phyloP scores from a whole-genome alignment of 768 basidiomycete species.

The Cystoderma amianthinum region DNA sequence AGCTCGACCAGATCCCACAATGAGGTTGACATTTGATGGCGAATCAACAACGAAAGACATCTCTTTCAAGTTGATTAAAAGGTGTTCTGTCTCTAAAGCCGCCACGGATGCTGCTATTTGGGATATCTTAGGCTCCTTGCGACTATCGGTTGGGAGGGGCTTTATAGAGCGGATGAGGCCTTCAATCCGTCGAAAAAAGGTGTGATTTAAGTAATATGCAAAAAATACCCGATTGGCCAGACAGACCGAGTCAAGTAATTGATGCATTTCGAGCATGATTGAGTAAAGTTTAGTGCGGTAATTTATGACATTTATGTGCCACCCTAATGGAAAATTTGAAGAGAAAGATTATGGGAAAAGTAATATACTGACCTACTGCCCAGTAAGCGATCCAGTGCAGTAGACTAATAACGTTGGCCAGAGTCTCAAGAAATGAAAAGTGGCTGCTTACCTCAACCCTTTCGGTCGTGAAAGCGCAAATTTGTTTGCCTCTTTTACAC shows the following conservation, averaged over 20 bases:
- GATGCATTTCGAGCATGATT: slow-evolving; percentile 9
- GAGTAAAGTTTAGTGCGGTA: slow-evolving; percentile 11
- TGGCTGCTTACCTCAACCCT: slow-evolving; percentile 17
- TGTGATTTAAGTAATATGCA: slow-evolving; percentile 6
- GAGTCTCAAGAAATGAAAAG: neutral
- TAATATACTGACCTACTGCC: slow-evolving; percentile 12
- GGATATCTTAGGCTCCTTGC: slow-evolving; percentile 5
- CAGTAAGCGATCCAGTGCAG: slow-evolving; percentile 19
- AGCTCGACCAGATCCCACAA: slow-evolving; percentile 12
- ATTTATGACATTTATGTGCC: slow-evolving; percentile 10
- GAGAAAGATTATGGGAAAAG: neutral
- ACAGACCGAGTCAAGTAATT: slow-evolving; percentile 2
- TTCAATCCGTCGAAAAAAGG: slow-evolving; percentile 5
- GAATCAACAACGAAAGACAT: slow-evolving; percentile 11
- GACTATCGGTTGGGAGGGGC: slow-evolving; percentile 2
- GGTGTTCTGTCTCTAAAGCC: slow-evolving; percentile 7
- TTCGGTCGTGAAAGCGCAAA: slow-evolving; percentile 20
- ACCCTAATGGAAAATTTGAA: neutral
- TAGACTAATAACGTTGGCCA: slow-evolving; percentile 5
- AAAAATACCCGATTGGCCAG: slow-evolving; percentile 10
- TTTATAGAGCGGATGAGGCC: slow-evolving; percentile 11
- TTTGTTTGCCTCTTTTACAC: slow-evolving; percentile 23
- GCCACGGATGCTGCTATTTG: slow-evolving; percentile 4
- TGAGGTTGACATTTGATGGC: slow-evolving; percentile 9
- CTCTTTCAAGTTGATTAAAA: slow-evolving; percentile 9